A percentile compares a stretch with the other conserved stretches of the same genome.
These are phyloP conservation scores for Cucumis melo DNA, from an alignment of 306 rosid species.

Conservation along the genomic window DNA sequence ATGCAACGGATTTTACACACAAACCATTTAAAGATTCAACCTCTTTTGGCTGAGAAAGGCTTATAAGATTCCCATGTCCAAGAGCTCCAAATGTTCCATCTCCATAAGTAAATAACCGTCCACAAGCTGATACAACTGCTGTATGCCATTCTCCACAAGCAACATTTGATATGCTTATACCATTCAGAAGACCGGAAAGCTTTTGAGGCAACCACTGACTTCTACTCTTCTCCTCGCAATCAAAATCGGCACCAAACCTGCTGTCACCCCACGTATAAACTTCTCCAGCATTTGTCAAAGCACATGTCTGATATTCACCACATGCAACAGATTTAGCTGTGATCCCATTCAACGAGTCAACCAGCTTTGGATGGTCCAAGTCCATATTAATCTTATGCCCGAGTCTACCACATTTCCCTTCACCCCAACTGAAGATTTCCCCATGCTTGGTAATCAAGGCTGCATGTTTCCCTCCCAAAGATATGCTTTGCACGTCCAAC, in stretches of 20 bases:
- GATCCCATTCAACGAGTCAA: constrained; percentile 47
- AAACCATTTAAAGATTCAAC: constrained; percentile 57
- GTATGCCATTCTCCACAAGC: constrained; percentile 94
- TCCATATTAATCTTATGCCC: constrained; percentile 60
- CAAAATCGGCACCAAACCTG: constrained; percentile 26
- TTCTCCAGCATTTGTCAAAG: constrained; percentile 52
- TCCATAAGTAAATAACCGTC: constrained; percentile 61
- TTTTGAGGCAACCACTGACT: constrained; percentile 59
- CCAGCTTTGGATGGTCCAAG: constrained; percentile 45
- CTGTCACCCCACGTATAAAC: constrained; percentile 70
- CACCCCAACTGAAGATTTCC: constrained; percentile 85
- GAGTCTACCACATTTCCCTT: constrained; percentile 53
- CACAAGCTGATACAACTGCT: constrained; percentile 53
- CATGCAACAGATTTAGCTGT: constrained; percentile 40
- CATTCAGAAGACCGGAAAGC: constrained; percentile 45
- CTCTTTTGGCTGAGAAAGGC: constrained; percentile 54
- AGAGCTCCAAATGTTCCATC: constrained; percentile 87
- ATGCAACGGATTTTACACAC: constrained; percentile 57
- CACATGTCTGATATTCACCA: constrained; percentile 76
- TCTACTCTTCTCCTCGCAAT: constrained; percentile 21
- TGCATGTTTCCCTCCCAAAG: constrained; percentile 74
- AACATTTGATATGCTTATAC: constrained; percentile 31
- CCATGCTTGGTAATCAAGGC: constrained; percentile 71
- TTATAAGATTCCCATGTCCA: constrained; percentile 56
- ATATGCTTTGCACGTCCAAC: constrained; percentile 53